Evolutionary conservation across 805 yeast species (phyloP), one percentile per base, ranked within the genome.

Genomic region (Zygosaccharomyces pseudorouxii): DNA sequence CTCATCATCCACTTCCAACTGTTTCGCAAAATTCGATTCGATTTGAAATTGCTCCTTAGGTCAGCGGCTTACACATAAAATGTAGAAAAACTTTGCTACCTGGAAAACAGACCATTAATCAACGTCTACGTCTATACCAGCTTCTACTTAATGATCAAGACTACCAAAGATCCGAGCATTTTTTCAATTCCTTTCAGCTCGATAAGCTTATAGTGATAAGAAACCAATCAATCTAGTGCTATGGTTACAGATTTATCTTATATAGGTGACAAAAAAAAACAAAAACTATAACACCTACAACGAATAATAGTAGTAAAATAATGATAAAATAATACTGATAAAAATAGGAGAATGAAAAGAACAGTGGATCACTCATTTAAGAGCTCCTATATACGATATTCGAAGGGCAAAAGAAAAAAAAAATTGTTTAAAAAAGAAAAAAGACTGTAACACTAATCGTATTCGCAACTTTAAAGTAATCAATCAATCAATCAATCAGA

Each of bases 361-460:
- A 20, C 30, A 31, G 22, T 18, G 37, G 49, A 46, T 38, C 40
- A 28, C 44, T 39, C 45, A 39, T 22, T 39, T 25, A 40, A 40
- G 45, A 46, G 44, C 44, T 46, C 45, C 45, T 38, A 25, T 19
- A 30, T 44, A 45, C 39, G 40, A 11, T 28, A 19, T 23, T 10
- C 20, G 42, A 38, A 22, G 27, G 40, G 44, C 33, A 29, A 18
- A 37, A 25, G 10, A 28, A 37, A 37, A 33, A 33, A 20, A 22
- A 25, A 25, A 10, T n/a, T n/a, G n/a, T n/a, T 14, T 16, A 38
- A 28, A 29, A 23, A 33, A 25, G 16, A 9, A 43, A 18, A 29
- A 12, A 18, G 16, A 29, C 36, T 27, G 43, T 14, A 14, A 27
- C 35, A 27, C 43, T 27, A 20, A 39, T 20, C 22, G 33, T 12